Percentiles rank a stretch among this genome's conserved stretches.
Evolutionary conservation across 345 rosid genomes (phyloP).

Genomic region (Ailanthus altissimus): DNA sequence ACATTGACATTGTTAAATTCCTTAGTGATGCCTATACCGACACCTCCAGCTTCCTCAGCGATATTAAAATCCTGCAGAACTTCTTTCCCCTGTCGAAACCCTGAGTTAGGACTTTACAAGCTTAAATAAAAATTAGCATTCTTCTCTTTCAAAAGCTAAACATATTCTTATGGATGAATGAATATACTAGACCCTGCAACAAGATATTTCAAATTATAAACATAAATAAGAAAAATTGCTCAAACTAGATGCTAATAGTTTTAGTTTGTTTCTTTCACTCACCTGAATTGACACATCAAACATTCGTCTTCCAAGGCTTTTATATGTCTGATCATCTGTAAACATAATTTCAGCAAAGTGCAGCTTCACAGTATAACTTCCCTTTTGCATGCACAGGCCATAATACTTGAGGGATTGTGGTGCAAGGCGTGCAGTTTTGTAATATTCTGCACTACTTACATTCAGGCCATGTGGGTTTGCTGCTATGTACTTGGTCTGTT

Average conservation of each 20-base stretch:
- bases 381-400: conserved; percentile 63
- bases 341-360: conserved; percentile 92
- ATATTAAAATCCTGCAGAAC: conserved; percentile 64
- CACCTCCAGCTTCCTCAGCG: conserved; percentile 72
- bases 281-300: conserved; percentile 87
- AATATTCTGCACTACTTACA: conserved; percentile 37
- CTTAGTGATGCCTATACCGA: conserved; percentile 37
- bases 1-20: conserved; percentile 42
- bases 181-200: too few species aligned
- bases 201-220: conserved; percentile 13
- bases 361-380: conserved; percentile 64
- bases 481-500: background rate
- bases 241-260: background rate
- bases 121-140: background rate
- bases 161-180: background rate
- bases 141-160: background rate
- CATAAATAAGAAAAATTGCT: too few species aligned
- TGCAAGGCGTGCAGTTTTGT: conserved; percentile 67
- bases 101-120: conserved; percentile 4
- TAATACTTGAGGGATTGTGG: conserved; percentile 81
- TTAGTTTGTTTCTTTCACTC: conserved; percentile 23
- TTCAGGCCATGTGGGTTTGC: conserved; percentile 35
- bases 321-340: conserved; percentile 45
- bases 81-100: conserved; percentile 53
- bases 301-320: conserved; percentile 66